Percentiles rank a stretch among this genome's conserved stretches.
Evolutionary conservation across 2,329 filamentous ascomycete species (phyloP).

Genomic region (Colletotrichum spaethianum): DNA sequence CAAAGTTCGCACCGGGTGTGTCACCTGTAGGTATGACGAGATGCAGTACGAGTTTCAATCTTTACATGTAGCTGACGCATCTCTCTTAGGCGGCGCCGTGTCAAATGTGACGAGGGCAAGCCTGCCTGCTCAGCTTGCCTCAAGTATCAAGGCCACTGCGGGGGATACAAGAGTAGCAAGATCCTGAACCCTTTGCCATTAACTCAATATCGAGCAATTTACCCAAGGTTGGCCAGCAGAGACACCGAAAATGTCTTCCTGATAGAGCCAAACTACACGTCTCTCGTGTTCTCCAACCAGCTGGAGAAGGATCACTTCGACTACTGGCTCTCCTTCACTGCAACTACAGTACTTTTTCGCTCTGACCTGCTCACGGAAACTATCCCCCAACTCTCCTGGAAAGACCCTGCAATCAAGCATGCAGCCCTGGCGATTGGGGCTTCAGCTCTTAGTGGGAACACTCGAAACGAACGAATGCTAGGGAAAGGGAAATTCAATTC

Average conservation of each 20-base stretch:
- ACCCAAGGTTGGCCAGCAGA: neutral
- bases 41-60: neutral
- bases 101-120: slow-evolving; percentile 30
- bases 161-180: slow-evolving; percentile 3
- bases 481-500: slow-evolving; percentile 46
- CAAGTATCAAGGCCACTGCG: slow-evolving; percentile 28
- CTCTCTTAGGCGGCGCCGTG: slow-evolving; percentile 9
- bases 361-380: slow-evolving; percentile 2
- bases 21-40: slow-evolving; percentile 24
- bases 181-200: neutral
- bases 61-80: neutral
- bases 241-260: neutral
- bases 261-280: slow-evolving; percentile 18
- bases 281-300: slow-evolving; percentile 24
- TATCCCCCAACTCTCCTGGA: slow-evolving; percentile 42
- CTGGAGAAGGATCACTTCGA: slow-evolving; percentile 35
- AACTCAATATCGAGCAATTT: neutral
- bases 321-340: slow-evolving; percentile 25
- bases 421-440: slow-evolving; percentile 59
- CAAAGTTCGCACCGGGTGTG: slow-evolving; percentile 19
- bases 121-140: slow-evolving; percentile 25
- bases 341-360: slow-evolving; percentile 7
- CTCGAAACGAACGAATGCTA: slow-evolving; percentile 10
- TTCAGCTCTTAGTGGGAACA: slow-evolving; percentile 15
- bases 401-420: slow-evolving; percentile 48